Conservation (phyloP, 2,329 filamentous ascomycete genomes). For the Colletotrichum sp. region DNA sequence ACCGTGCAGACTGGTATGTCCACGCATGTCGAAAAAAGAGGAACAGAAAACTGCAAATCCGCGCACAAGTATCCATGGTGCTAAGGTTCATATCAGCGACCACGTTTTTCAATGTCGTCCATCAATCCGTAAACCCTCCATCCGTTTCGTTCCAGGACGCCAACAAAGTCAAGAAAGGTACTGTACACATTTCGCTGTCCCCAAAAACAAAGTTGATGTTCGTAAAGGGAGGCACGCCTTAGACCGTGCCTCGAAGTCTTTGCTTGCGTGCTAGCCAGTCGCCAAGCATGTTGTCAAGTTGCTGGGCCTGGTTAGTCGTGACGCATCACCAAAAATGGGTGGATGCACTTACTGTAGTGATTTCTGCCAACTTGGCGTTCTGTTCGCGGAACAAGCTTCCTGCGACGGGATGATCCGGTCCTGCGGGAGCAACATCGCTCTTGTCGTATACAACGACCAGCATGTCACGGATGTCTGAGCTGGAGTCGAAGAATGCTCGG, state of each 20-base stretch:
- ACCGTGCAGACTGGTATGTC: not conserved
- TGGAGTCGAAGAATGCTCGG: slow-evolving; percentile 88
- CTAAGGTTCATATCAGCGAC: slow-evolving; percentile 26
- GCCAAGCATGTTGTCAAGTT: slow-evolving; percentile 86
- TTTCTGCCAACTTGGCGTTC: slow-evolving; percentile 83
- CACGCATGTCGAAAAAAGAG: slow-evolving; percentile 3
- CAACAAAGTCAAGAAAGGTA: slow-evolving; percentile 18
- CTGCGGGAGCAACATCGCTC: slow-evolving; percentile 78
- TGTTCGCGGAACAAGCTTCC: slow-evolving; percentile 84
- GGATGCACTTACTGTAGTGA: slow-evolving; percentile 69
- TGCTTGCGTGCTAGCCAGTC: slow-evolving; percentile 79
- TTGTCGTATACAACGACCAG: slow-evolving; percentile 93
- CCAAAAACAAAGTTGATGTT: slow-evolving; percentile 17
- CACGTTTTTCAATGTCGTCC: slow-evolving; percentile 20
- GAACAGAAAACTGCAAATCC: slow-evolving; percentile 14
- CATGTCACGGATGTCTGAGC: slow-evolving; percentile 87
- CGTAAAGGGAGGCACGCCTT: slow-evolving; percentile 9
- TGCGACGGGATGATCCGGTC: slow-evolving; percentile 85
- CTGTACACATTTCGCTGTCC: slow-evolving; percentile 15
- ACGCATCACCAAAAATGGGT: not conserved
- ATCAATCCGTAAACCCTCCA: slow-evolving; percentile 18
- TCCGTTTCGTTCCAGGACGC: slow-evolving; percentile 12
- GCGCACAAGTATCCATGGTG: slow-evolving; percentile 22
- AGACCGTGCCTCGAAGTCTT: slow-evolving; percentile 60
- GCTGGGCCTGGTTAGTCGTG: slow-evolving; percentile 44